Conservation (phyloP, 176 grass and related monocot species). For the Ampelocalamus luodianensis region DNA sequence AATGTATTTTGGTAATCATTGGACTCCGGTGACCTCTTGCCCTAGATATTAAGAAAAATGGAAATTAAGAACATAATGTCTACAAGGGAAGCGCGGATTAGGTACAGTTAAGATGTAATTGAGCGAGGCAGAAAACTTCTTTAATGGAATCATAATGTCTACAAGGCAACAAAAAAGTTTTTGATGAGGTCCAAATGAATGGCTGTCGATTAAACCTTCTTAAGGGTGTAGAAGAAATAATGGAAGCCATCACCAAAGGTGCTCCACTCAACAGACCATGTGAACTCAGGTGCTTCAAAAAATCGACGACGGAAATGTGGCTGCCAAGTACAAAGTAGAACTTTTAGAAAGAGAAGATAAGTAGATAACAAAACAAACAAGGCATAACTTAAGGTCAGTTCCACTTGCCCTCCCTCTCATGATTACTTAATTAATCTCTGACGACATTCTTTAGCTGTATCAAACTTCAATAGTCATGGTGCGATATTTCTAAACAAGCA, state of each 20-base stretch:
- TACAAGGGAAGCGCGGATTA: background rate
- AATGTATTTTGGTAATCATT: slow-evolving; percentile 14
- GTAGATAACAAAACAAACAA: background rate
- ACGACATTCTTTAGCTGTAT: background rate
- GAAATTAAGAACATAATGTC: background rate
- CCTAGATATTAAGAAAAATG: slow-evolving; percentile 47
- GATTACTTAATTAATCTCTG: background rate
- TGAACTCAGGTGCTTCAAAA: slow-evolving; percentile 75
- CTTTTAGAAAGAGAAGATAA: slow-evolving; percentile 19
- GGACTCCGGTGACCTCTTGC: slow-evolving; percentile 49
- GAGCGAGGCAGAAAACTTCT: slow-evolving; percentile 11
- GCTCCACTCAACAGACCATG: slow-evolving; percentile 81
- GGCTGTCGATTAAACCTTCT: slow-evolving; percentile 74
- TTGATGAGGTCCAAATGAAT: slow-evolving; percentile 6
- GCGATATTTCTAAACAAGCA: background rate
- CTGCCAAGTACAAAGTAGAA: slow-evolving; percentile 50
- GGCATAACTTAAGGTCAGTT: background rate
- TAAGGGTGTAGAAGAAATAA: slow-evolving; percentile 87
- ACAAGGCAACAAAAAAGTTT: background rate
- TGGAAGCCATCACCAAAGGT: slow-evolving; percentile 89
- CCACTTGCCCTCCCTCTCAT: background rate
- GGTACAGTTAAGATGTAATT: background rate
- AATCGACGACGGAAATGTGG: slow-evolving; percentile 76
- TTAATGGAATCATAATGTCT: background rate
- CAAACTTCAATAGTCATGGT: background rate